Base-by-base conservation (phyloP, 2,329 filamentous ascomycete genomes). In the Celoporthe dispersa region DNA sequence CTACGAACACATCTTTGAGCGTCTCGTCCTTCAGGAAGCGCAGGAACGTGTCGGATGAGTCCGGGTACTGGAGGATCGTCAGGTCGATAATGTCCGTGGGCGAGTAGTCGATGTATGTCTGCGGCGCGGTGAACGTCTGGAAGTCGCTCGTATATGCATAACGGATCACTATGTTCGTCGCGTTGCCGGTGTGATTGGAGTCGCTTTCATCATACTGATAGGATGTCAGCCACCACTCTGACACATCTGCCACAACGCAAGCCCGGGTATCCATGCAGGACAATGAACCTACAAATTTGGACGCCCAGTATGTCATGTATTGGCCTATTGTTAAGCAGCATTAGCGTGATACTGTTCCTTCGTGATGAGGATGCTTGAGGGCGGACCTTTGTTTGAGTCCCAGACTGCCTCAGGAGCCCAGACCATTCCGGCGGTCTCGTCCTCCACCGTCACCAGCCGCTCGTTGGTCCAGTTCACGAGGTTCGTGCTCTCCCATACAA, bases 391-490 rank as follows among this genome's bases (percentile, higher is more conserved):
- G 1, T 78, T 76, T 0, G 80, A 77, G 72, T 88, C 85, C 82
- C 83, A 88, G 66, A 88, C 83, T 0, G 86, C 86, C 65, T 85
- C 84, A 0, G 86, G 87, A 0, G 86, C 86, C 86, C 86, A 88
- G 0, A 87, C 85, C 86, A 88, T 88, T 3, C 86, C 86, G 0
- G 85, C 86, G 3, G 81, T 84, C n/a, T 76, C 76, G 69, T 86
- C 82, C 73, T 88, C 86, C 14, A 88, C 85, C 0, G 75, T 77
- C 0, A 85, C 81, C 1, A 88, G 78, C 7, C 84, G 78, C 74
- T 87, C 85, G 16, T 78, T 77, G 14, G 74, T 79, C 83, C 85
- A 88, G 70, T 81, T 84, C 8, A 85, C 75, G 4, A 88, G 76
- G 67, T 88, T 84, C 0, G 80, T 84, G 72, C 80, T 84, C 73